phyloP scores from a whole-genome alignment of 805 yeast species.

The Pichia exigua region DNA sequence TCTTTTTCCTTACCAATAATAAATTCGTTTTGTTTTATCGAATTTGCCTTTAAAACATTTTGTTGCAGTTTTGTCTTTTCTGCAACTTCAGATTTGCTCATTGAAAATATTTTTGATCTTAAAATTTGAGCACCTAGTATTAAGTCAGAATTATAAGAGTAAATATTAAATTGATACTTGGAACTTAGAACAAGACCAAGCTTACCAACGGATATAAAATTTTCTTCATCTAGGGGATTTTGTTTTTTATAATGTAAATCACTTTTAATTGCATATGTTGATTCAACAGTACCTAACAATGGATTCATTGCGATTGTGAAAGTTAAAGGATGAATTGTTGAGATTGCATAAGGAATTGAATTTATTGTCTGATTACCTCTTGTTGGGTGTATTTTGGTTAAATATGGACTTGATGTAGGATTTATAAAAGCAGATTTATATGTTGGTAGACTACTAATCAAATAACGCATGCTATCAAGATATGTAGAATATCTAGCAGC shows the following conservation, averaged over 20 bases:
- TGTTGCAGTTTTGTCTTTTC: background rate
- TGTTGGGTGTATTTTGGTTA: background rate
- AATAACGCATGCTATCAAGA: slow-evolving; percentile 12
- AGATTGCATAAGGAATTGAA: slow-evolving; percentile 8
- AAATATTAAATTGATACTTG: slow-evolving; percentile 80
- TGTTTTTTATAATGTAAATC: slow-evolving; percentile 42
- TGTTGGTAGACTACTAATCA: slow-evolving; percentile 3
- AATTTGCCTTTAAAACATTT: background rate
- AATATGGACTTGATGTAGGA: background rate
- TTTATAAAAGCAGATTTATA: background rate
- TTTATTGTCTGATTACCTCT: background rate
- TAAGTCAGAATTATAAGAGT: slow-evolving; percentile 82
- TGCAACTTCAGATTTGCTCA: background rate
- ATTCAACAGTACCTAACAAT: slow-evolving; percentile 77
- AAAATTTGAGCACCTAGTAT: slow-evolving; percentile 83
- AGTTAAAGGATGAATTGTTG: slow-evolving; percentile 55
- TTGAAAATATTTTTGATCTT: slow-evolving; percentile 29
- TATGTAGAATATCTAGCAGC: slow-evolving; percentile 81
- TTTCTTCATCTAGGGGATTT: background rate
- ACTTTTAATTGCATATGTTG: slow-evolving; percentile 81
- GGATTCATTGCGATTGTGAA: slow-evolving; percentile 86
- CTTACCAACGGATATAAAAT: background rate
- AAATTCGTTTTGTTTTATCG: background rate
- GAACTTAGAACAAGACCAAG: slow-evolving; percentile 54
- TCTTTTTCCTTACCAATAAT: background rate